These are phyloP conservation scores for Nemania sp. DNA, from an alignment of 2,329 filamentous ascomycete species.

Conservation along the genomic window DNA sequence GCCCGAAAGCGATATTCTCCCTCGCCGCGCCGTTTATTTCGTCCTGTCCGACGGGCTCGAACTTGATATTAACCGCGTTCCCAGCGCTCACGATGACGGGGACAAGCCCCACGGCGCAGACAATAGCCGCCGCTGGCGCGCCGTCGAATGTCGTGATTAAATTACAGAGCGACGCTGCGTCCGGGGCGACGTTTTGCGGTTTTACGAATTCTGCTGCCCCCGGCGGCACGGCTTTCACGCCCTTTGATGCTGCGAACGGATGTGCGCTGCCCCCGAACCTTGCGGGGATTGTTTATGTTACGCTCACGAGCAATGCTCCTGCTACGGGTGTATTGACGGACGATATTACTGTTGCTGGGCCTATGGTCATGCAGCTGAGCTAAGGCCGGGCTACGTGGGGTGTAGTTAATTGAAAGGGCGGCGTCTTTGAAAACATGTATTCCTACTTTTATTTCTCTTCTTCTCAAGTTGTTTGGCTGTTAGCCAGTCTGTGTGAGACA, in stretches of 20 bases:
- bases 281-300: constrained; percentile 67
- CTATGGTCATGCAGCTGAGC: constrained; percentile 59
- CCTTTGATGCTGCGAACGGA: constrained; percentile 55
- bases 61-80: constrained; percentile 66
- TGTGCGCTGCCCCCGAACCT: constrained; percentile 66
- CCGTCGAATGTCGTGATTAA: too few species aligned
- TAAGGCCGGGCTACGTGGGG: constrained; percentile 32
- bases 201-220: constrained; percentile 65
- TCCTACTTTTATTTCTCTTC: not conserved
- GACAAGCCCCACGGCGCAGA: constrained; percentile 46
- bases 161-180: constrained; percentile 54
- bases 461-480: too few species aligned
- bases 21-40: constrained; percentile 73
- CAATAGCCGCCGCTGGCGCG: too few species aligned
- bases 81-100: constrained; percentile 58
- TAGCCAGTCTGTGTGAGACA: too few species aligned
- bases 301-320: constrained; percentile 60
- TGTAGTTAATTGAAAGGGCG: not conserved
- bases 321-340: constrained; percentile 58
- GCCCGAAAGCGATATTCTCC: constrained; percentile 70
- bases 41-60: constrained; percentile 68
- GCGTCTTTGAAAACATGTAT: too few species aligned
- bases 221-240: constrained; percentile 62
- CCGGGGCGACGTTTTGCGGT: constrained; percentile 62
- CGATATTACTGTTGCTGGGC: constrained; percentile 67